These are phyloP conservation scores for Salix exigua DNA, from an alignment of 345 rosid species.

Conservation along the genomic window DNA sequence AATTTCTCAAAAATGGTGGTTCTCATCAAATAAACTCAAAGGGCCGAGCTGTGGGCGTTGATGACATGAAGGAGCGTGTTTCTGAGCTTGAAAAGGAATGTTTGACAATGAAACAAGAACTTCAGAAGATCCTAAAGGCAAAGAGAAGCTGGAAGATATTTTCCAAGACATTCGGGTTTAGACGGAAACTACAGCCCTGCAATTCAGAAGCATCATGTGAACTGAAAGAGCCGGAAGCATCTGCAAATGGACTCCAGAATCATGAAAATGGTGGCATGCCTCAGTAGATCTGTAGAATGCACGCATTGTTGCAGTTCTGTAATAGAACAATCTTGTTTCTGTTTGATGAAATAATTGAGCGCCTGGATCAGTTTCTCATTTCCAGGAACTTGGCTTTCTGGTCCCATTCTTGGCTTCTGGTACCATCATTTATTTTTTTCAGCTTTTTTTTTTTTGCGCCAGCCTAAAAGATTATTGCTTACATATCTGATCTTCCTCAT, in stretches of 20 bases:
- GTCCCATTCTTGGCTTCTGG: neutral
- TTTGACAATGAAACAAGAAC: slow-evolving; percentile 19
- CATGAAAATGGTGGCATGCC: slow-evolving; percentile 18
- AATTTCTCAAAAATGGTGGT: slow-evolving; percentile 6
- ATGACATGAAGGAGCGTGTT: slow-evolving; percentile 21
- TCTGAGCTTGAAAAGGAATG: slow-evolving; percentile 25
- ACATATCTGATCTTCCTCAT: neutral
- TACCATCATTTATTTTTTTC: neutral
- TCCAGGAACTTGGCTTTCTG: neutral
- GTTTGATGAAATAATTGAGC: neutral
- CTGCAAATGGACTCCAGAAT: slow-evolving; percentile 19
- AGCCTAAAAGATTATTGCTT: neutral
- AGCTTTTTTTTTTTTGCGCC: neutral
- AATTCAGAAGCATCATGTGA: slow-evolving; percentile 36
- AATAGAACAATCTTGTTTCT: slow-evolving; percentile 4
- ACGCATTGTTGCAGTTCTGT: neutral
- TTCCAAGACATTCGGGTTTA: slow-evolving; percentile 46
- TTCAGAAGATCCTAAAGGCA: slow-evolving; percentile 21
- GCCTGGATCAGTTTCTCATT: neutral
- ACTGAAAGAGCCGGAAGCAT: slow-evolving; percentile 21
- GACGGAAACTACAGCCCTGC: slow-evolving; percentile 53
- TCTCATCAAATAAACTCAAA: neutral
- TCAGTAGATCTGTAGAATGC: slow-evolving; percentile 13
- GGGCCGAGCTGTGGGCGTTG: neutral
- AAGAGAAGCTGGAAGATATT: slow-evolving; percentile 31